Evolutionary conservation across 2,329 filamentous ascomycete genomes (phyloP), one percentile per base, ranked within the genome.

Genomic region (Aureobasidium sp.): DNA sequence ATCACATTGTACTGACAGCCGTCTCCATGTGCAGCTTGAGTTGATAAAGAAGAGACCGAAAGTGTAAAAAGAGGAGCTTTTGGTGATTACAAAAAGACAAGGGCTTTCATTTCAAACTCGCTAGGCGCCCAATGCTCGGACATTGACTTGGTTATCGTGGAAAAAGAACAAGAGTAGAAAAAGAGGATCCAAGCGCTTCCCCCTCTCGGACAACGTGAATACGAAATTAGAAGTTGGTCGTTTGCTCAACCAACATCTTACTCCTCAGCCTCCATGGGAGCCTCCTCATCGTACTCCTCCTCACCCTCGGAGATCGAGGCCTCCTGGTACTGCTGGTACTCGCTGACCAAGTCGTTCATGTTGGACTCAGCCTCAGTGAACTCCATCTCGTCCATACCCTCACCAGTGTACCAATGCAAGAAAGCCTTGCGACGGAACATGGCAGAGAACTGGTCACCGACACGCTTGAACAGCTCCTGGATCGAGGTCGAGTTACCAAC

Each of bases 301-400:
- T 97, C 93, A 72, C 91, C 93, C 81, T 99, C 94, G 65, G 94
- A 95, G 79, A 97, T 86, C 73, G 90, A 90, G 76, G 94, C 94
- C 79, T 99, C 94, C 86, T 99, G 94, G 87, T 99, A 99, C 81
- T 99, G 94, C 86, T 97, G 94, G 85, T 99, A 99, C 81, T 99
- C 94, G 66, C 91, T 96, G 73, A 99, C 93, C 76, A 99, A 83
- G 79, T 99, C 94, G 84, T 99, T 97, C 94, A 99, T 97, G 85
- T 99, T 99, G 81, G 90, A 96, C 88, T 99, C 94, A 72, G 94
- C 94, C 86, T 99, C 94, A 76, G 94, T 99, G 85, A 99, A 99
- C 84, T 99, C 94, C 94, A 99, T 97, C 88, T 99, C 94, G 81
- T 99, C 94, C 94, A 99, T 99, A 82, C 94, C 94, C 86, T 99